Evolutionary conservation across 2,329 filamentous ascomycete genomes (phyloP).

Genomic region (Cladosporium sp.): DNA sequence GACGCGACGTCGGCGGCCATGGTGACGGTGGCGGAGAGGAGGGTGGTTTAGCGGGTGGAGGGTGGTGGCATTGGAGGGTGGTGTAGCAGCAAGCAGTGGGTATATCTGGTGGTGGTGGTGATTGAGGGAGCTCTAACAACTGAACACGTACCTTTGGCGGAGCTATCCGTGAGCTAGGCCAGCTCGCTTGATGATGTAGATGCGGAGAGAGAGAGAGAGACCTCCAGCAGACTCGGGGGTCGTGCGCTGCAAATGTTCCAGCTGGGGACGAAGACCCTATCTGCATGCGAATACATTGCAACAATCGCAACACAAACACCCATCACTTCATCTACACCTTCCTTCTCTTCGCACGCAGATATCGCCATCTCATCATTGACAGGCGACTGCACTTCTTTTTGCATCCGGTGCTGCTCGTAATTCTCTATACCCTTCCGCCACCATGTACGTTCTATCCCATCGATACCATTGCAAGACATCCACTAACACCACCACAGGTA

Average conservation of each 20-base stretch:
- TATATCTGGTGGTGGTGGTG: background rate
- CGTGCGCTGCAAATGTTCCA: constrained; percentile 7
- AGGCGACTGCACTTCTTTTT: background rate
- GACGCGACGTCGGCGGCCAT: constrained; percentile 28
- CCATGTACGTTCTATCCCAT: constrained; percentile 15
- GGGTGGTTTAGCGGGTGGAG: background rate
- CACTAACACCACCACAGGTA: constrained; percentile 47
- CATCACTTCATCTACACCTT: background rate
- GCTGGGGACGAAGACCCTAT: background rate
- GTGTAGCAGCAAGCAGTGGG: background rate
- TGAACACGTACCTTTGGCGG: constrained; percentile 9
- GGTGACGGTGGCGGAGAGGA: constrained; percentile 18
- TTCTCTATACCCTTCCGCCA: background rate
- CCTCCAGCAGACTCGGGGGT: constrained; percentile 1
- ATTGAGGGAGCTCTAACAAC: constrained; percentile 8
- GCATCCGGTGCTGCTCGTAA: background rate
- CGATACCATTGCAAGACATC: background rate
- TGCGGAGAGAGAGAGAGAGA: constrained; percentile 10
- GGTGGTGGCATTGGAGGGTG: constrained; percentile 15
- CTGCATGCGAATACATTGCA: background rate
- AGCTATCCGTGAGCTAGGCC: background rate
- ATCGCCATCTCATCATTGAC: background rate
- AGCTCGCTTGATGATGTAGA: constrained; percentile 1
- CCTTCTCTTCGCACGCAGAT: background rate
- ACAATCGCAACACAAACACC: background rate